Evolutionary conservation across 2,329 filamentous ascomycete genomes (phyloP), one percentile per base, ranked within the genome.

Genomic region (Microdochium paspali): DNA sequence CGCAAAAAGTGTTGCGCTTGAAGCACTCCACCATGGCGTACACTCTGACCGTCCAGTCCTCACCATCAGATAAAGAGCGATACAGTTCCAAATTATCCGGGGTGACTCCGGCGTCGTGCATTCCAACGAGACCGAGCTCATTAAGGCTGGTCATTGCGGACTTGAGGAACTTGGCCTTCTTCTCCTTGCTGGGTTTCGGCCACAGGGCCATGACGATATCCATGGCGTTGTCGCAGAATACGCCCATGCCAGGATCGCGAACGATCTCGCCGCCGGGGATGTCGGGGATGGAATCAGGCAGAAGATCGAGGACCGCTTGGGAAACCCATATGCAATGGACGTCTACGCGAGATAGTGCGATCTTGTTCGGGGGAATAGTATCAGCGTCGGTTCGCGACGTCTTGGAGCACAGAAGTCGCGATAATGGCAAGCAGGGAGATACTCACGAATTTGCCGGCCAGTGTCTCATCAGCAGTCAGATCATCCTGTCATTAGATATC

Each of bases 151-250:
- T 58, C 76, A 86, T 84, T 12, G 83, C 83, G 5, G 74, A 73
- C 44, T 69, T 71, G 48, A 86, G 62, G 50, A 77, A 81, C 23
- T 60, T 62, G 4, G 70, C 68, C 56, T 79, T 83, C 53, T 70
- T 72, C n/a, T 69, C 67, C 4, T 61, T 62, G 42, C 67, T 68
- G 0, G 80, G 79, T 49, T 73, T 73, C 2, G 82, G 81, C 68
- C 79, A 83, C 18, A 77, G 55, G 2, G 68, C 63, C 48, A 71
- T 67, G 30, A 85, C 71, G 45, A 82, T 61, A 40, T 82, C 78
- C 75, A 86, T 85, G 23, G 83, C 82, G 57, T 86, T 86, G 61
- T 87, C 83, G 58, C 84, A 87, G 54, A 87, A 86, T 10, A 87
- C 82, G 39, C 84, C 83, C 56, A 74, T 70, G 0, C 80, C 80